Evolutionary conservation across 2,329 filamentous ascomycete species (phyloP), one percentile per base, ranked within the genome.

Genomic region (Diaporthe sp.): DNA sequence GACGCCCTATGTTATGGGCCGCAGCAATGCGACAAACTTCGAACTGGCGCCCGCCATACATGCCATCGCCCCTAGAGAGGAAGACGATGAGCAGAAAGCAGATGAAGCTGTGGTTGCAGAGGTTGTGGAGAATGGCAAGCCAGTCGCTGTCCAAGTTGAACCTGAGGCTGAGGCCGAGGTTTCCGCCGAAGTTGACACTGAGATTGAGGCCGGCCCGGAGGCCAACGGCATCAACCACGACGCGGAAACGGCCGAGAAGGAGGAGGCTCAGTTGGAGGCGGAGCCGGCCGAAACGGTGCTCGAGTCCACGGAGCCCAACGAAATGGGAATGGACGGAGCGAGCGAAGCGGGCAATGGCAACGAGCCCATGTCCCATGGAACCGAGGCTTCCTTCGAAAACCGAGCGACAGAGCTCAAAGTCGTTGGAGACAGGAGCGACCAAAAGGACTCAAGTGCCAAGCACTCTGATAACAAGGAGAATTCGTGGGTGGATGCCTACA

Each of bases 1-100:
- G 97, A 98, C 96, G 19, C 97, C 97, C 0, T 99, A 98, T 82
- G 92, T 98, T 57, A 98, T 98, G 95, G 96, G 97, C 37, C 92
- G 95, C 77, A 93, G 91, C 83, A 96, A 94, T 79, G 91, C 94
- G 49, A 93, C 93, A 5, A 94, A 95, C 80, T 96, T 97, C 80
- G 95, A 98, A 81, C 90, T 95, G 68, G 94, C 93, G 8, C 94
- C 94, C 8, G 90, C 93, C 9, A 87, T 98, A 74, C 96, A 95
- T 78, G 94, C 96, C 1, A 94, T 98, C 72, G 96, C 96, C 17
- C 95, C 94, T 7, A 92, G 96, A 49, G 95, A 97, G 77, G 95
- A 95, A 31, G 92, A 93, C 9, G 90, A 90, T 15, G 86, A 86
- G 39, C 78, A 79, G 6, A 87, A 87, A 75, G 77, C 83, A 8